A percentile compares a stretch with the other conserved stretches of the same genome.
Evolutionary conservation across 768 basidiomycete genomes (phyloP).

Genomic region (Lactarius hatsudake): DNA sequence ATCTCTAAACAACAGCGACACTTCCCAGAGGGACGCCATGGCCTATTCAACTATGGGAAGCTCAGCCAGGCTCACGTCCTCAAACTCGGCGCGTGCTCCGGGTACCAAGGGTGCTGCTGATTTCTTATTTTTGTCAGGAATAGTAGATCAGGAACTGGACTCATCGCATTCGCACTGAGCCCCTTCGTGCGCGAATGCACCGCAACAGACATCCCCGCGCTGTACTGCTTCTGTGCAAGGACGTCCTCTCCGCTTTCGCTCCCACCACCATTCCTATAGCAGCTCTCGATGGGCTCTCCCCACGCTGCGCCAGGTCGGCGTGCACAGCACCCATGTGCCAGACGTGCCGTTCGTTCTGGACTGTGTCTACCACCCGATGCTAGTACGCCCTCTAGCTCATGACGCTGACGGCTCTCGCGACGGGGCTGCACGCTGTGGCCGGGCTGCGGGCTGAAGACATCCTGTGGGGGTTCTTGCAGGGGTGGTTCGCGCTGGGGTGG

Average conservation of each 20-base stretch:
- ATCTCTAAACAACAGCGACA: too few species aligned
- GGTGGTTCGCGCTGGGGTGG: conserved; percentile 30
- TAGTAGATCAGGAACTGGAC: too few species aligned
- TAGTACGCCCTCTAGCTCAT: background rate
- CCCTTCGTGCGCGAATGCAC: conserved; percentile 26
- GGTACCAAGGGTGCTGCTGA: conserved; percentile 8
- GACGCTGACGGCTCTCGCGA: too few species aligned
- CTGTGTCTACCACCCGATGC: background rate
- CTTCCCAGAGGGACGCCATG: too few species aligned
- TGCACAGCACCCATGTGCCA: background rate
- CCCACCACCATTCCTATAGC: background rate
- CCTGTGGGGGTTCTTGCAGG: conserved; percentile 31
- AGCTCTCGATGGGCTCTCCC: conserved; percentile 22
- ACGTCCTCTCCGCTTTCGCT: conserved; percentile 3
- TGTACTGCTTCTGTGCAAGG: conserved; percentile 25
- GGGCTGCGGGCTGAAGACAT: conserved; percentile 32
- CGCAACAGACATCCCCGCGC: conserved; percentile 25
- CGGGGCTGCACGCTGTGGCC: conserved; percentile 7
- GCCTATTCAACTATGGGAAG: conserved; percentile 37
- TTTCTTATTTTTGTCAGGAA: background rate
- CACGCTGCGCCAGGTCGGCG: background rate
- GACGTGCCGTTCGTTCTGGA: background rate
- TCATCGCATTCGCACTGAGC: conserved; percentile 5
- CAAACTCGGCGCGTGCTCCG: conserved; percentile 58
- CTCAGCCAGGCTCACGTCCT: conserved; percentile 53